phyloP scores from a whole-genome alignment of 2,329 filamentous ascomycete species.

The Verticillium klebahnii region DNA sequence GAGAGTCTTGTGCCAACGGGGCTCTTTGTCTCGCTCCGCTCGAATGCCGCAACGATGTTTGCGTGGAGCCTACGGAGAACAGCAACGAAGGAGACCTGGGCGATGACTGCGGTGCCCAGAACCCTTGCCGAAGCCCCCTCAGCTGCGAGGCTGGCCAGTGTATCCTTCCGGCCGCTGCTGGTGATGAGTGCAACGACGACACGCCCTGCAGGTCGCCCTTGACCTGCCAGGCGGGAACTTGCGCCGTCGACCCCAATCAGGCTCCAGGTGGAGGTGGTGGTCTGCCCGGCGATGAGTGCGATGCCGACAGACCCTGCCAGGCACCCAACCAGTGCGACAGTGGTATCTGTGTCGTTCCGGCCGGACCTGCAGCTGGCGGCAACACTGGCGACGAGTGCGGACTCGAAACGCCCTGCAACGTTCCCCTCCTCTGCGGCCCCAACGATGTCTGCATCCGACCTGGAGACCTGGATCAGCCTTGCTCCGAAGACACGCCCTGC shows the following conservation, averaged over 20 bases:
- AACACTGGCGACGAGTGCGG: not conserved
- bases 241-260: not conserved
- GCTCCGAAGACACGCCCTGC: not conserved
- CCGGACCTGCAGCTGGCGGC: not conserved
- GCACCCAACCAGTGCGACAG: not conserved
- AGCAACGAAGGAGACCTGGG: not conserved
- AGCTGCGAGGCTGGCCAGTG: not conserved
- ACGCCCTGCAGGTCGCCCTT: not conserved
- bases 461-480: not conserved
- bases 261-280: no score
- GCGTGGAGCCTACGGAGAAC: not conserved
- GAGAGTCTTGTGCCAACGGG: not conserved
- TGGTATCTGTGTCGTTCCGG: not conserved
- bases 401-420: not conserved
- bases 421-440: not conserved
- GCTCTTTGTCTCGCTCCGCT: not conserved
- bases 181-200: not conserved
- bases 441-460: not conserved
- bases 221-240: not conserved
- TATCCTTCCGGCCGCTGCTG: not conserved
- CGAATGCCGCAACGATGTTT: not conserved
- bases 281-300: not conserved
- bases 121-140: not conserved
- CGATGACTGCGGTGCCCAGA: not conserved
- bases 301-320: not conserved